Conservation (phyloP, 1,284 basidiomycete species). For the Afroboletus lepidellus region DNA sequence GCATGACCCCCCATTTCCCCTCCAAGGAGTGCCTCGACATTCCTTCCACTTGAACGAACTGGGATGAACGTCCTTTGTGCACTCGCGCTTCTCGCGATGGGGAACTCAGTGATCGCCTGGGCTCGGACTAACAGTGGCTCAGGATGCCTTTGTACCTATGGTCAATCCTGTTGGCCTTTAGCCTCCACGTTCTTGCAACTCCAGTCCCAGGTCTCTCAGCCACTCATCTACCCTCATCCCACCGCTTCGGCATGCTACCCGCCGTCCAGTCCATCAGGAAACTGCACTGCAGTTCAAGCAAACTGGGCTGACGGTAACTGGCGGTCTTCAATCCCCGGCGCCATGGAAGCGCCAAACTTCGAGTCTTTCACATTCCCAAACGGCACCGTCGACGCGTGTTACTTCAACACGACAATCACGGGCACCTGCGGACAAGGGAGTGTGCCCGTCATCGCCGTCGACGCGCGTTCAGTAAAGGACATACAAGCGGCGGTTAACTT, state of each 20-base stretch:
- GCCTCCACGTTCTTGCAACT: conserved; percentile 36
- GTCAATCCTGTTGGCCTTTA: conserved; percentile 42
- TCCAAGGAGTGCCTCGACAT: not conserved
- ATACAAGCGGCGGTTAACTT: not conserved
- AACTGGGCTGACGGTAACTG: conserved; percentile 36
- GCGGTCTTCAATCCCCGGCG: conserved; percentile 41
- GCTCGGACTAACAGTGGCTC: conserved; percentile 2
- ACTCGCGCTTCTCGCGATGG: conserved; percentile 1
- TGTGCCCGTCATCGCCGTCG: conserved; percentile 18
- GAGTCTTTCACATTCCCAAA: conserved; percentile 41
- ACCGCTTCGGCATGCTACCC: conserved; percentile 31
- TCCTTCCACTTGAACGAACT: not conserved
- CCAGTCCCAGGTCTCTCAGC: conserved; percentile 29
- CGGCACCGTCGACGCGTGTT: conserved; percentile 38
- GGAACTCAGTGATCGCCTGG: not conserved
- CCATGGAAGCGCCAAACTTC: conserved; percentile 41
- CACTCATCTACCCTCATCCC: conserved; percentile 29
- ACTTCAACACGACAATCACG: conserved; percentile 13
- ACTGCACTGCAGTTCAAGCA: conserved; percentile 28
- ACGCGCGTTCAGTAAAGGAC: conserved; percentile 30
- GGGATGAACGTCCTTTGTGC: conserved; percentile 5
- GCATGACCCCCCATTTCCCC: not conserved
- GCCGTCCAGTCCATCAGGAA: conserved; percentile 16
- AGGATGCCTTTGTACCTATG: conserved; percentile 13
- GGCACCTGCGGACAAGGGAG: conserved; percentile 14